Evolutionary conservation across 108 stramenopile genomes (phyloP).

Genomic region (Pseudonitzschia pungens): DNA sequence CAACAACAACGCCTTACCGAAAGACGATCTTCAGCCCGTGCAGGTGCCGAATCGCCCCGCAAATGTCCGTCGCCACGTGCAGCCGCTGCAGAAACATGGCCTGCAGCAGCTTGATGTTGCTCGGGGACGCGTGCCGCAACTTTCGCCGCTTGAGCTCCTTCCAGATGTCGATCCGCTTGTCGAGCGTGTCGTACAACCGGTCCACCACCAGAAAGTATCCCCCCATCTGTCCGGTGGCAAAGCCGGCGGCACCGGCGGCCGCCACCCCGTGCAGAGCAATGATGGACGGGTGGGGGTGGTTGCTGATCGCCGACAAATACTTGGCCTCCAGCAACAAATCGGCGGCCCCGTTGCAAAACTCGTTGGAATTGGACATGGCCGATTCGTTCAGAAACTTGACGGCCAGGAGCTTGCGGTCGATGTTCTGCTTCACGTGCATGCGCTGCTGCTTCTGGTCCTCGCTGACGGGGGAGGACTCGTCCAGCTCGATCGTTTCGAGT

Average conservation of each 20-base stretch:
- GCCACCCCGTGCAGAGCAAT: slow-evolving; percentile 65
- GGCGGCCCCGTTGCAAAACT: slow-evolving; percentile 69
- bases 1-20: slow-evolving; percentile 20
- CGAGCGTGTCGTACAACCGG: slow-evolving; percentile 68
- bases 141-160: slow-evolving; percentile 46
- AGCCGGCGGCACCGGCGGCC: slow-evolving; percentile 57
- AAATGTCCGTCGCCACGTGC: slow-evolving; percentile 50
- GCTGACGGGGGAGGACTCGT: slow-evolving; percentile 28
- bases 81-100: slow-evolving; percentile 52
- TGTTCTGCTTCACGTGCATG: slow-evolving; percentile 13
- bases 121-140: slow-evolving; percentile 29
- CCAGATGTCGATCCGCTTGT: slow-evolving; percentile 66
- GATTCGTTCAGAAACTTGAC: slow-evolving; percentile 68
- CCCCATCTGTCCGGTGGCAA: slow-evolving; percentile 43
- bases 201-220: slow-evolving; percentile 76
- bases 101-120: slow-evolving; percentile 39
- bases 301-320: slow-evolving; percentile 62
- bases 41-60: slow-evolving; percentile 43
- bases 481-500: slow-evolving; percentile 46
- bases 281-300: slow-evolving; percentile 68
- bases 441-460: slow-evolving; percentile 35
- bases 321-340: slow-evolving; percentile 79
- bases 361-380: slow-evolving; percentile 47
- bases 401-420: slow-evolving; percentile 32
- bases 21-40: slow-evolving; percentile 49